These are phyloP conservation scores for Euphorbia celastroides DNA, from an alignment of 441 rosid species.

Conservation along the genomic window DNA sequence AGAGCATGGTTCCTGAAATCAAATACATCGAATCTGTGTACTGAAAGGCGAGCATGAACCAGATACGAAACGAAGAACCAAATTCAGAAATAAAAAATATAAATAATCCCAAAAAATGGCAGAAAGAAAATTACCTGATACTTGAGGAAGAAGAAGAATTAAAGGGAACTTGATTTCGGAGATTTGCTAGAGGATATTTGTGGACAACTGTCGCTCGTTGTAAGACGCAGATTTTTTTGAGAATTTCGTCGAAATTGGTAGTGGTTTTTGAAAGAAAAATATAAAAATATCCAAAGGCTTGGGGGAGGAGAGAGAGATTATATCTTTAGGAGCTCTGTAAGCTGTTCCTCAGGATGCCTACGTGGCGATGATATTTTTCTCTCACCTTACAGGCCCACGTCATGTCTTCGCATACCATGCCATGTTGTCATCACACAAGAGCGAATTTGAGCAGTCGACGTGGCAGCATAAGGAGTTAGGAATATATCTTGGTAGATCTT, in stretches of 20 bases:
- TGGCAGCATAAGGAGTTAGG: constrained; percentile 29
- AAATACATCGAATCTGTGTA: background rate
- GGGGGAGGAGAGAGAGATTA: constrained; percentile 25
- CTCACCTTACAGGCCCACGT: constrained; percentile 38
- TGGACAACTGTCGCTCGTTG: background rate
- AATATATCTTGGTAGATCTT: constrained; percentile 25
- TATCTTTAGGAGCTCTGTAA: constrained; percentile 58
- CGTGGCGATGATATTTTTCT: constrained; percentile 87
- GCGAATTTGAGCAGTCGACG: constrained; percentile 9
- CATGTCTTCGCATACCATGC: constrained; percentile 23
- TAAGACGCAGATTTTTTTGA: constrained; percentile 6
- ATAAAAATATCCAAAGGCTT: too few relatives aligned
- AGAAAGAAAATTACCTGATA: constrained; percentile 15
- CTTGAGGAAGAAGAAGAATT: background rate
- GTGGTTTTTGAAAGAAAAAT: background rate
- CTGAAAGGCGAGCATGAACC: background rate
- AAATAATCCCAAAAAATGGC: background rate
- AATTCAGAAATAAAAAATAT: background rate
- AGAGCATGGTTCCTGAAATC: background rate
- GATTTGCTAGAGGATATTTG: constrained; percentile 13
- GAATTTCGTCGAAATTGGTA: background rate
- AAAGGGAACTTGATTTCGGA: constrained; percentile 1
- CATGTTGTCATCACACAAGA: background rate
- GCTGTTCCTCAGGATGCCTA: constrained; percentile 35
- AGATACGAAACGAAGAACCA: background rate